These are phyloP conservation scores for Rhodotorula babjevae DNA, from an alignment of 768 basidiomycete genomes.

Conservation along the genomic window DNA sequence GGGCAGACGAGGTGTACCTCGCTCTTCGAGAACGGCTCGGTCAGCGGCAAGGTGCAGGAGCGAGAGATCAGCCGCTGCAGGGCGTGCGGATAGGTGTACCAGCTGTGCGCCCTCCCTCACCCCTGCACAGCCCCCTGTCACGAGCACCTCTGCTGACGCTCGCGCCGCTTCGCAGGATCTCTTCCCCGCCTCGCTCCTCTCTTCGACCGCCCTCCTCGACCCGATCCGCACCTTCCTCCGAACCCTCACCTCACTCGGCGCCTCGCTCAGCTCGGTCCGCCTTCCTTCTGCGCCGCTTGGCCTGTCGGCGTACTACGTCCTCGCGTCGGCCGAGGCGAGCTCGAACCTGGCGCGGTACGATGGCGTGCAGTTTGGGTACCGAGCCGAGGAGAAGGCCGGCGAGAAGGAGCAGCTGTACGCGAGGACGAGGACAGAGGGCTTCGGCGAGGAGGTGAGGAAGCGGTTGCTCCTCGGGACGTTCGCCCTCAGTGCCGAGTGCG, in stretches of 20 bases:
- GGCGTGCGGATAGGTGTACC: conserved; percentile 32
- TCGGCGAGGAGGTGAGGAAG: conserved; percentile 79
- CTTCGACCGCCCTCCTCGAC: conserved; percentile 35
- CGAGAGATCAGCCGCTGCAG: not conserved
- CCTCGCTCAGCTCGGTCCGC: conserved; percentile 65
- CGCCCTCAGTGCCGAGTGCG: conserved; percentile 84
- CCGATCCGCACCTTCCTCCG: conserved; percentile 52
- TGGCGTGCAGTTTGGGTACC: conserved; percentile 71
- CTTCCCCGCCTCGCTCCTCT: conserved; percentile 62
- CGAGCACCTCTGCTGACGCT: conserved; percentile 47
- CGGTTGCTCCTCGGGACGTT: conserved; percentile 85
- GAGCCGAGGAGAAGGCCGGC: not conserved
- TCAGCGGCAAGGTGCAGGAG: too few relatives aligned
- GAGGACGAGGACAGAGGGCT: conserved; percentile 62
- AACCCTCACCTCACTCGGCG: conserved; percentile 56
- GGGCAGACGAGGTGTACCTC: not conserved
- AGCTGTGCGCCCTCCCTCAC: not conserved
- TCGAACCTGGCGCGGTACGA: conserved; percentile 88
- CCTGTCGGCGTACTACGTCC: conserved; percentile 90
- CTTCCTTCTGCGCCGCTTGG: conserved; percentile 67
- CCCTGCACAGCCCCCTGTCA: too few relatives aligned
- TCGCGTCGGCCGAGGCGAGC: conserved; percentile 87
- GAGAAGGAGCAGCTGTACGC: conserved; percentile 54
- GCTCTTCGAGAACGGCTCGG: not conserved
- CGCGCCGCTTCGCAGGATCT: conserved; percentile 55